Percentiles rank a stretch among this genome's conserved stretches.
Conservation (phyloP, 2,329 filamentous ascomycete species). For the Neoscytalidium dimidiatum region DNA sequence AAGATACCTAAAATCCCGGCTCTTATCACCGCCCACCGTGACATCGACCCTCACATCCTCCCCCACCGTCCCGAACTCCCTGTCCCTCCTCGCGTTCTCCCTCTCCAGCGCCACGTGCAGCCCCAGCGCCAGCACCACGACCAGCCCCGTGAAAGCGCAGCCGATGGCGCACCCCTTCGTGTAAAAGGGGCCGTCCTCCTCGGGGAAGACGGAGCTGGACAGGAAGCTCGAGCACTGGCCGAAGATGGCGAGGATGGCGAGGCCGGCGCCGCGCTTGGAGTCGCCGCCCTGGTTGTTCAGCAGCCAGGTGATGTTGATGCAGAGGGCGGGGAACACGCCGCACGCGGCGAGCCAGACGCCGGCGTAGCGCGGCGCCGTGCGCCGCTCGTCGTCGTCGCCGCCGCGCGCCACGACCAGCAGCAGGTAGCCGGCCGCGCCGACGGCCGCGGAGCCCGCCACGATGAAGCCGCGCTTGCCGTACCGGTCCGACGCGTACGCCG, state of each 20-base stretch:
- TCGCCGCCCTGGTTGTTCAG: conserved; percentile 35
- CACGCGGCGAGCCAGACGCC: conserved; percentile 40
- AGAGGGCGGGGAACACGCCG: conserved; percentile 36
- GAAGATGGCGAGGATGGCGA: conserved; percentile 28
- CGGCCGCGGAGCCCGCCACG: conserved; percentile 29
- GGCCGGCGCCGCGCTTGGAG: conserved; percentile 31
- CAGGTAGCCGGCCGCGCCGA: conserved; percentile 38
- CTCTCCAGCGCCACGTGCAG: conserved; percentile 42
- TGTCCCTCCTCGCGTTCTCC: conserved; percentile 1
- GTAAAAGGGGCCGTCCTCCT: conserved; percentile 21
- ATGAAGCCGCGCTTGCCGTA: conserved; percentile 38
- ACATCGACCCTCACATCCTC: conserved; percentile 2
- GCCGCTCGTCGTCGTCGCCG: conserved; percentile 26
- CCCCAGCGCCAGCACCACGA: conserved; percentile 91
- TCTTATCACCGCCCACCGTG: not conserved
- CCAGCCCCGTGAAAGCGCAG: conserved; percentile 46
- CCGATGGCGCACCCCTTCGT: not conserved
- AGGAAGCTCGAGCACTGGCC: conserved; percentile 36
- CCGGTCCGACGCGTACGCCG: conserved; percentile 39
- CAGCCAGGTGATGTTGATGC: conserved; percentile 35
- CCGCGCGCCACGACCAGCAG: conserved; percentile 33
- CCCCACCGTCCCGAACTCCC: not conserved
- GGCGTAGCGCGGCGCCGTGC: conserved; percentile 41
- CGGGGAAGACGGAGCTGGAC: conserved; percentile 29
- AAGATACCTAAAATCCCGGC: conserved; percentile 1